phyloP scores from a whole-genome alignment of 768 basidiomycete species.

The Pisolithus sp. region DNA sequence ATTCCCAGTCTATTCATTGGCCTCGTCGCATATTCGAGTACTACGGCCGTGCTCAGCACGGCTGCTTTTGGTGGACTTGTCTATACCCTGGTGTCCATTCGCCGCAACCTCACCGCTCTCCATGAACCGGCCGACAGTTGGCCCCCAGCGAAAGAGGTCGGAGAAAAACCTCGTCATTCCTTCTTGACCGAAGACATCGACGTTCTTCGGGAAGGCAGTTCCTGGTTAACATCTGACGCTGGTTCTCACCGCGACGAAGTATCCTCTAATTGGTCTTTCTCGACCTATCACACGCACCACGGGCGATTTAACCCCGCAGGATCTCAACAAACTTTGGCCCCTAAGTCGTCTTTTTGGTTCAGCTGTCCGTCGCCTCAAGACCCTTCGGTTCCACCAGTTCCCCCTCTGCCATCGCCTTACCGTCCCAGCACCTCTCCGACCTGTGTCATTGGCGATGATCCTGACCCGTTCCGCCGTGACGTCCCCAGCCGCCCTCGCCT shows the following conservation, averaged over 20 bases:
- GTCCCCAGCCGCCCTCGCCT: constrained; percentile 43
- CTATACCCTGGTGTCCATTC: constrained; percentile 58
- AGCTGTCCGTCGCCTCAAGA: constrained; percentile 40
- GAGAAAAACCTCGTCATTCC: constrained; percentile 53
- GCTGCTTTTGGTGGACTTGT: constrained; percentile 54
- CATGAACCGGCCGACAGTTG: constrained; percentile 49
- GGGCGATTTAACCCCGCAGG: constrained; percentile 10
- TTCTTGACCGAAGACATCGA: constrained; percentile 71
- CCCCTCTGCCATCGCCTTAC: constrained; percentile 52
- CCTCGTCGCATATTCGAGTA: constrained; percentile 49
- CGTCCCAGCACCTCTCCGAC: constrained; percentile 40
- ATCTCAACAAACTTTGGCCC: constrained; percentile 28
- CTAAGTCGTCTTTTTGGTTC: constrained; percentile 63
- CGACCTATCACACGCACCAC: constrained; percentile 47
- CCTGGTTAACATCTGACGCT: constrained; percentile 73
- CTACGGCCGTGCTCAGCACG: constrained; percentile 46
- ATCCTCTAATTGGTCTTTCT: constrained; percentile 66
- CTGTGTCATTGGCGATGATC: constrained; percentile 36
- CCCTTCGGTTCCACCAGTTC: constrained; percentile 47
- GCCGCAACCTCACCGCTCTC: constrained; percentile 53
- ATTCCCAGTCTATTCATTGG: constrained; percentile 54
- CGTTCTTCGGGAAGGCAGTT: constrained; percentile 65
- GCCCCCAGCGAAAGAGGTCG: constrained; percentile 50
- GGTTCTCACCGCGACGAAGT: constrained; percentile 45
- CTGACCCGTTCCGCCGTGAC: constrained; percentile 62